Base-by-base conservation (phyloP, 495 filamentous ascomycete genomes). In the Evernia prunastri region DNA sequence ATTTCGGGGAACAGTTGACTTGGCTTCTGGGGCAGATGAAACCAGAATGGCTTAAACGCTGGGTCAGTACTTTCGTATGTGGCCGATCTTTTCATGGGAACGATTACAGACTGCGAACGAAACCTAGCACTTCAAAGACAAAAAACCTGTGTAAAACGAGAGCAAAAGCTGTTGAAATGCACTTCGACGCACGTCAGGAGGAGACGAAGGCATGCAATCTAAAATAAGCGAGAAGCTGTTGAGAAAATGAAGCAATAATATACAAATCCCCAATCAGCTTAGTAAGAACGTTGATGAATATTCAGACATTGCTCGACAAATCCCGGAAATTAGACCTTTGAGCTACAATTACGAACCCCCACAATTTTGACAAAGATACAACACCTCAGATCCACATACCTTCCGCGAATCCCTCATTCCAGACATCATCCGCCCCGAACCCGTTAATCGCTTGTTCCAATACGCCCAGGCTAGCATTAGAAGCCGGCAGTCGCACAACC, bases 401-500 rank as follows among this genome's bases (percentile, higher is more conserved):
- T 58, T 43, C 37, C 23, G 63, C 31, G 27, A 64, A 67, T 6
- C 45, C 54, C 12, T 49, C 42, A 23, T 73, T 61, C 54, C 73
- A 54, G 4, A 68, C 47, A n/a, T 70, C 64, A 31, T 71, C 64
- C 15, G 12, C 60, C 5, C 65, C 59, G 51, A 65, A 20, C 1
- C 40, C 23, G 12, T 60, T 59, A 40, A 54, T 54, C 35, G 62
- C 35, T 20, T 42, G 29, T 45, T 65, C 69, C 56, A 37, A 27
- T 23, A 47, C 42, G 20, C 61, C 67, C 13, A 66, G 36, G 36
- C 70, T 56, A 3, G 65, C 12, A 39, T 61, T 51, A 2, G 37
- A 63, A 5, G 35, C 25, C 25, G 56, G 72, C 25, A 63, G 13
- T 12, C 15, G 23, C 25, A 69, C 37, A 17, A 82, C 68, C 3